phyloP scores from a whole-genome alignment of 805 yeast species.

The Yarrowia sp. region DNA sequence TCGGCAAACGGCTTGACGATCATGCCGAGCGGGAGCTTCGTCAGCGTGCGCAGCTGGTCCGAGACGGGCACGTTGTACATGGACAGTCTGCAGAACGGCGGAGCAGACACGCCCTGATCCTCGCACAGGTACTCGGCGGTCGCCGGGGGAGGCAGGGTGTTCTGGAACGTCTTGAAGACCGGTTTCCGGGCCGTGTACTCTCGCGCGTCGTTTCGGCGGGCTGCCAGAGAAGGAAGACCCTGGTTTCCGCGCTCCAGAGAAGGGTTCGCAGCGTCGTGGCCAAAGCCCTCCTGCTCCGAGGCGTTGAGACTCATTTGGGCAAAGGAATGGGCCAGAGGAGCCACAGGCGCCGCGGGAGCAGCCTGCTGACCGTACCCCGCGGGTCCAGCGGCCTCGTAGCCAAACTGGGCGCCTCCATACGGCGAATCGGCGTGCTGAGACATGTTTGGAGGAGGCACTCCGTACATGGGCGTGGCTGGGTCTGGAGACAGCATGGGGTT shows the following conservation, averaged over 20 bases:
- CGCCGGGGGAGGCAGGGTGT: slow-evolving; percentile 80
- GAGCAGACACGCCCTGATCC: slow-evolving; percentile 85
- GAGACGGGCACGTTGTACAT: slow-evolving; percentile 80
- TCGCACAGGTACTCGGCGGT: slow-evolving; percentile 64
- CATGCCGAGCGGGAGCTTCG: slow-evolving; percentile 79
- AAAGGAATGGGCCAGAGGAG: slow-evolving; percentile 25
- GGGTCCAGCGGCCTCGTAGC: slow-evolving; percentile 54
- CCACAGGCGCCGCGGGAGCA: neutral
- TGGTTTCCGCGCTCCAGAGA: neutral
- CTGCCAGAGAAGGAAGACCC: slow-evolving; percentile 42
- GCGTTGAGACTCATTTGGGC: slow-evolving; percentile 18
- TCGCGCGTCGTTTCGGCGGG: slow-evolving; percentile 38
- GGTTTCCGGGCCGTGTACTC: slow-evolving; percentile 40
- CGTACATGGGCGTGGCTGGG: slow-evolving; percentile 71
- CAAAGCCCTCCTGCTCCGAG: slow-evolving; percentile 6
- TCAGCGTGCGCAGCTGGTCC: slow-evolving; percentile 62
- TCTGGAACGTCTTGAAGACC: slow-evolving; percentile 67
- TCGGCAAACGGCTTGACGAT: slow-evolving; percentile 84
- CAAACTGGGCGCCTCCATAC: slow-evolving; percentile 92
- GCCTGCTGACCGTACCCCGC: neutral
- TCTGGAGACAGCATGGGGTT: neutral
- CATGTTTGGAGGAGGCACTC: slow-evolving; percentile 40
- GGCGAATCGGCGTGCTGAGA: slow-evolving; percentile 59
- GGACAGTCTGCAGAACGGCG: slow-evolving; percentile 72
- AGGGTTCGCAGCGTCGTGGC: slow-evolving; percentile 26